Evolutionary conservation across 495 filamentous ascomycete genomes (phyloP).

Genomic region (Neurospora pannonica): DNA sequence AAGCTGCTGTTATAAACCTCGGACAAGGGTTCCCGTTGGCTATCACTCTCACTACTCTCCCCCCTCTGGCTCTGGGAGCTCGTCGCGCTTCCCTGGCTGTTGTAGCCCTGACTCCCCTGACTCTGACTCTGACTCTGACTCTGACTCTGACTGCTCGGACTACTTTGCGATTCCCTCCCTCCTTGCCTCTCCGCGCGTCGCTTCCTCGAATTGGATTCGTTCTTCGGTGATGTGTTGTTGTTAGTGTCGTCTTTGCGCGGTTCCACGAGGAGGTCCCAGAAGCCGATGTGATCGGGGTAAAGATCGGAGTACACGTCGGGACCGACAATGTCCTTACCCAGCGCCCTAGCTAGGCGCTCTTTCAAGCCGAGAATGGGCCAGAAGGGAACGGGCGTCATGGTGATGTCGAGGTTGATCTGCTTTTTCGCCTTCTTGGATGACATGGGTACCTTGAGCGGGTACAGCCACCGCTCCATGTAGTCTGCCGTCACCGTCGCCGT

Average conservation of each 20-base stretch:
- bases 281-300: slow-evolving; percentile 19
- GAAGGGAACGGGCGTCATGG: slow-evolving; percentile 28
- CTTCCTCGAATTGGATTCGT: not conserved
- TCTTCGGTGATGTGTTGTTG: not conserved
- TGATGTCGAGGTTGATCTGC: slow-evolving; percentile 19
- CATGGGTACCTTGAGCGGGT: slow-evolving; percentile 21
- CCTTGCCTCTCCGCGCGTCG: slow-evolving; percentile 8
- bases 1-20: slow-evolving; percentile 26
- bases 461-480: slow-evolving; percentile 30
- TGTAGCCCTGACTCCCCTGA: not conserved
- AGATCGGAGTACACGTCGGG: slow-evolving; percentile 19
- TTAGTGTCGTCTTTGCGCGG: not conserved
- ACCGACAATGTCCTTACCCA: slow-evolving; percentile 31
- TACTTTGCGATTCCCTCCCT: not conserved
- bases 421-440: not conserved
- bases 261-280: slow-evolving; percentile 21
- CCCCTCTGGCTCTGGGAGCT: not conserved
- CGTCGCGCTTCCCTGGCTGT: not conserved
- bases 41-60: not conserved
- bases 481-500: slow-evolving; percentile 27
- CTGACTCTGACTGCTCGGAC: not conserved
- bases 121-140: not conserved
- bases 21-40: slow-evolving; percentile 10
- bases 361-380: slow-evolving; percentile 41
- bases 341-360: slow-evolving; percentile 36